Evolutionary conservation across 2,329 filamentous ascomycete species (phyloP).

Genomic region (Cryoendolithus antarcticus): DNA sequence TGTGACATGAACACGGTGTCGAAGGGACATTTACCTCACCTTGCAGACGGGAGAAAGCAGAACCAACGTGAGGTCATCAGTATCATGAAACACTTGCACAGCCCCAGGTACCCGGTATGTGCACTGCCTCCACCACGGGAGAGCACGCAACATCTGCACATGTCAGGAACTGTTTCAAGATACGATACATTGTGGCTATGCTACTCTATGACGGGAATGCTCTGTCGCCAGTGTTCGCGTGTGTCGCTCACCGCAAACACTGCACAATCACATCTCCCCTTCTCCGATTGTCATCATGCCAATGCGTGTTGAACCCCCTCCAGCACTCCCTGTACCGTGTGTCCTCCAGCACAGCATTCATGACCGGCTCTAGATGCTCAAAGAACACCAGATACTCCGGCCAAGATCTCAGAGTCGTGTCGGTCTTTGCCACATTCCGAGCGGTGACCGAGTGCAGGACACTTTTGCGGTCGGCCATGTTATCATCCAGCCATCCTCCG

Average conservation of each 20-base stretch:
- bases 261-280: slow-evolving; percentile 52
- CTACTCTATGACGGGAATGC: too few species aligned
- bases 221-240: too few species aligned
- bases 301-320: slow-evolving; percentile 49
- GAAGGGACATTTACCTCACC: too few species aligned
- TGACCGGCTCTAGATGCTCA: slow-evolving; percentile 40
- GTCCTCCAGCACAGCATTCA: slow-evolving; percentile 31
- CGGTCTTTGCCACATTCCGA: slow-evolving; percentile 7
- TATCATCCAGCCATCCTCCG: slow-evolving; percentile 25
- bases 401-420: slow-evolving; percentile 21
- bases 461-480: slow-evolving; percentile 26
- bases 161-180: too few species aligned
- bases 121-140: too few species aligned
- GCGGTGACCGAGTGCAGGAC: slow-evolving; percentile 7
- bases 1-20: too few species aligned
- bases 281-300: slow-evolving; percentile 50
- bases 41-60: too few species aligned
- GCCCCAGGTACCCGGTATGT: too few species aligned
- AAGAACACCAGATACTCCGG: slow-evolving; percentile 43
- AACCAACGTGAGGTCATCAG: too few species aligned
- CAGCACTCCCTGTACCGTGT: slow-evolving; percentile 46
- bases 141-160: too few species aligned
- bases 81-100: too few species aligned
- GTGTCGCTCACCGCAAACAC: slow-evolving; percentile 16
- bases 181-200: too few species aligned